These are phyloP conservation scores for Cercospora beticola DNA, from an alignment of 2,329 filamentous ascomycete species.

Conservation along the genomic window DNA sequence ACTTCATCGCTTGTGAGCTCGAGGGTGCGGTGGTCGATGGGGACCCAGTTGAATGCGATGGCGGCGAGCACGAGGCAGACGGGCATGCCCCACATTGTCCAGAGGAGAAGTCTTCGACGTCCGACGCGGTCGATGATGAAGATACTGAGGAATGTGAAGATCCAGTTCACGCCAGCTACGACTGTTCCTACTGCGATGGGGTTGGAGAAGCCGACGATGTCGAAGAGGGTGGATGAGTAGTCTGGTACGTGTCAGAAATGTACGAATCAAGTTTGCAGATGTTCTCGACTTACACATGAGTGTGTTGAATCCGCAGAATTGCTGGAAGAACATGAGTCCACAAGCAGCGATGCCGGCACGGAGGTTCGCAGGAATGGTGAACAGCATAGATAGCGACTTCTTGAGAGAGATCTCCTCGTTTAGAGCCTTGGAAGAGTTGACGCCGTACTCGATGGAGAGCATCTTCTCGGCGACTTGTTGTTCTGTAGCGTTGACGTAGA, in stretches of 20 bases:
- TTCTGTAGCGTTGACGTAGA: constrained; percentile 34
- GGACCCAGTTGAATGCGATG: neutral
- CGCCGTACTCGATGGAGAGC: constrained; percentile 32
- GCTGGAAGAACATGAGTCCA: constrained; percentile 43
- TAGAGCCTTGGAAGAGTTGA: constrained; percentile 35
- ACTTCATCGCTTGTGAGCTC: neutral
- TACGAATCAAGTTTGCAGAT: neutral
- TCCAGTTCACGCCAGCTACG: neutral
- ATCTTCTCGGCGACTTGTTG: constrained; percentile 30
- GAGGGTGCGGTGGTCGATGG: neutral
- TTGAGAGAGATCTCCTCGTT: constrained; percentile 35
- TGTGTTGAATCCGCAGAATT: constrained; percentile 61
- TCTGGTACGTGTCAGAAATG: neutral
- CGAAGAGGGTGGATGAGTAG: neutral
- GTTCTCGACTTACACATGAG: constrained; percentile 72
- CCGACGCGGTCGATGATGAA: neutral
- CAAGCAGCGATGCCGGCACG: constrained; percentile 43
- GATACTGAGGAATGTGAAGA: neutral
- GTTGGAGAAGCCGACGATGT: neutral
- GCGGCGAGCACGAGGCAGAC: neutral
- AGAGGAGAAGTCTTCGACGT: neutral
- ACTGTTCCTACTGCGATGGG: neutral
- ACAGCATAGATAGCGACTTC: constrained; percentile 35
- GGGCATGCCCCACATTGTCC: neutral
- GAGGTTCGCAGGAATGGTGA: constrained; percentile 41